Conservation (phyloP, 371 early-diverging fungal genomes). For the Gilbertella persicaria region DNA sequence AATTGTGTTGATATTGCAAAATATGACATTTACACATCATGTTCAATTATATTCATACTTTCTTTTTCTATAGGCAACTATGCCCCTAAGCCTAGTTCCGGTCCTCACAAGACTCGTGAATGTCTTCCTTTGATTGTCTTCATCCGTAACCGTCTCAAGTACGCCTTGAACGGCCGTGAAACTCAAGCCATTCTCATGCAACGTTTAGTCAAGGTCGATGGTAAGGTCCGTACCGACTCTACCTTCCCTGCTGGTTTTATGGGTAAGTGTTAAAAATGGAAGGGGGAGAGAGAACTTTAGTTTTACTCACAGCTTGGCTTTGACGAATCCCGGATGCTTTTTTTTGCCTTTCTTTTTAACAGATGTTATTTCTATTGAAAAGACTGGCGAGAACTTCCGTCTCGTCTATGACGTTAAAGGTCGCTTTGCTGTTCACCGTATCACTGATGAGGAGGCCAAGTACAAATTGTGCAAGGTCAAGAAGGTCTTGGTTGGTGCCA, state of each 20-base stretch:
- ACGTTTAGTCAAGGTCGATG: constrained; percentile 99
- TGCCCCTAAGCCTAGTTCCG: constrained; percentile 98
- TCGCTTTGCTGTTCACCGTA: constrained; percentile 99
- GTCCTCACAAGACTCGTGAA: constrained; percentile 96
- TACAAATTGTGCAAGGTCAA: constrained; percentile 99
- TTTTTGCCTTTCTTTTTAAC: constrained; percentile 29
- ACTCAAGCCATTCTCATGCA: constrained; percentile 96
- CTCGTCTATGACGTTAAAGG: constrained; percentile 99
- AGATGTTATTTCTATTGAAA: constrained; percentile 98
- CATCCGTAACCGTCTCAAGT: constrained; percentile 98
- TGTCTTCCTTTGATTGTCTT: constrained; percentile 77
- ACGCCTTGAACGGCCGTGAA: constrained; percentile 98
- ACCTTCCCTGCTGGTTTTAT: constrained; percentile 99
- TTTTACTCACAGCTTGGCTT: constrained; percentile 46
- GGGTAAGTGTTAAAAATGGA: constrained; percentile 46
- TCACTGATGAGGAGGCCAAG: constrained; percentile 97
- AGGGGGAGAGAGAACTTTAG: not conserved
- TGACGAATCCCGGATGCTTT: constrained; percentile 55
- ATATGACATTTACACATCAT: not conserved
- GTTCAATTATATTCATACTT: not conserved
- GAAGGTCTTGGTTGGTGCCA: constrained; percentile 89
- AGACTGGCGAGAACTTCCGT: constrained; percentile 99
- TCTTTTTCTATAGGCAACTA: constrained; percentile 42
- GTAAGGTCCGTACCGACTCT: constrained; percentile 96
- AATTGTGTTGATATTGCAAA: not conserved